These are phyloP conservation scores for Alternaria burnsii DNA, from an alignment of 2,329 filamentous ascomycete genomes.

Conservation along the genomic window DNA sequence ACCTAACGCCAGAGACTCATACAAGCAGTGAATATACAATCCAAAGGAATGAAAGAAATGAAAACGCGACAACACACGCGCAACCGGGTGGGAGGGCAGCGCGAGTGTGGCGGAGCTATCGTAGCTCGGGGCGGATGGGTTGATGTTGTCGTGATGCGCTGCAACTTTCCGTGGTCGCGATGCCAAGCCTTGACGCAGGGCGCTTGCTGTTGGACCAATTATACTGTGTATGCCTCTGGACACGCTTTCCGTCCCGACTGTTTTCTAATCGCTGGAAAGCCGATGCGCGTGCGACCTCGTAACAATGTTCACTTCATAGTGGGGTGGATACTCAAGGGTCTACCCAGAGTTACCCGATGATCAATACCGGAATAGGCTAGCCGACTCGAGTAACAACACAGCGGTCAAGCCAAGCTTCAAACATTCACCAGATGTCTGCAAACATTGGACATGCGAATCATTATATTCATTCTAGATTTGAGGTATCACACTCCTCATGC, in stretches of 20 bases:
- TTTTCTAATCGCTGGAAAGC: neutral
- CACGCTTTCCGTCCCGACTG: neutral
- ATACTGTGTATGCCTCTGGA: neutral
- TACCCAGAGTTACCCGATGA: slow-evolving; percentile 1
- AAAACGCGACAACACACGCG: slow-evolving; percentile 34
- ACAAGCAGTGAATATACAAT: slow-evolving; percentile 46
- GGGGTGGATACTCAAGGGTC: slow-evolving; percentile 14
- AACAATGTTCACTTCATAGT: slow-evolving; percentile 7
- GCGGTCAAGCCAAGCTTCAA: slow-evolving; percentile 7
- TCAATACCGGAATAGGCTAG: slow-evolving; percentile 15
- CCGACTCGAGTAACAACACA: slow-evolving; percentile 4
- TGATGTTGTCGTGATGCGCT: slow-evolving; percentile 26
- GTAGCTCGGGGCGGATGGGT: slow-evolving; percentile 23
- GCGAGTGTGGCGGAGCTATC: slow-evolving; percentile 27
- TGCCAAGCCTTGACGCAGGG: slow-evolving; percentile 27
- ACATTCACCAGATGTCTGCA: neutral
- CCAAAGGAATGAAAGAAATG: slow-evolving; percentile 54
- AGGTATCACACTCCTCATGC: slow-evolving; percentile 27
- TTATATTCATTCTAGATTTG: slow-evolving; percentile 36
- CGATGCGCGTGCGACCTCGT: neutral
- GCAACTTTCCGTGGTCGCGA: slow-evolving; percentile 16
- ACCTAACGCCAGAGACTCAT: slow-evolving; percentile 46
- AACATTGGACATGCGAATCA: slow-evolving; percentile 21
- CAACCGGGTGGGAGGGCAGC: slow-evolving; percentile 33
- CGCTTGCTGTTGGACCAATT: slow-evolving; percentile 23